A percentile compares a stretch with the other conserved stretches of the same genome.
These are phyloP conservation scores for Yarrowia yakushimensis DNA, from an alignment of 805 yeast genomes.

Conservation along the genomic window DNA sequence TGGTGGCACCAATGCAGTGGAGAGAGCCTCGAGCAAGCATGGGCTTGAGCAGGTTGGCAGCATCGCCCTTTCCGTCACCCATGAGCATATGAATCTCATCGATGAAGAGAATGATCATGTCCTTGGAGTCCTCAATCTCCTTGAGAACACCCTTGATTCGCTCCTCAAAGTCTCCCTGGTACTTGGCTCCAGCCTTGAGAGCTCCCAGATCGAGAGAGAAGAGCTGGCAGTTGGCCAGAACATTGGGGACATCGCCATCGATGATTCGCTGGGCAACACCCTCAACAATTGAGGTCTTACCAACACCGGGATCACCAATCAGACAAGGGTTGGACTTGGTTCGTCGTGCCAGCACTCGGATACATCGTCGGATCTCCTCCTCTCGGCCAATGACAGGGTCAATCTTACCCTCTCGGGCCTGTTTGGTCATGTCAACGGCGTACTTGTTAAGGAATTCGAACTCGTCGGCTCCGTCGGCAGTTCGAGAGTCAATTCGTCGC, in stretches of 20 bases:
- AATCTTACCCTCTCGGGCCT: conserved; percentile 88
- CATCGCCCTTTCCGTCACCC: conserved; percentile 98
- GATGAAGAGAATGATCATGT: conserved; percentile 82
- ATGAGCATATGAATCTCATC: conserved; percentile 99
- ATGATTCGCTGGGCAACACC: conserved; percentile 97
- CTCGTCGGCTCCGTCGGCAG: conserved; percentile 84
- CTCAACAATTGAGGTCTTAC: conserved; percentile 96
- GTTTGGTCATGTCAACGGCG: conserved; percentile 89
- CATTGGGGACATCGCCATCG: conserved; percentile 91
- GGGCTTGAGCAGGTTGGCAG: conserved; percentile 94
- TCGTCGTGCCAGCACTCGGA: conserved; percentile 93
- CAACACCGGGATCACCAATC: conserved; percentile 99
- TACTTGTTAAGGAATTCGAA: conserved; percentile 84
- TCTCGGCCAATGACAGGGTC: conserved; percentile 99
- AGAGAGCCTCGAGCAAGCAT: conserved; percentile 94
- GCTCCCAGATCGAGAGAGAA: conserved; percentile 94
- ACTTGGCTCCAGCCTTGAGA: conserved; percentile 96
- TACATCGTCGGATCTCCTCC: conserved; percentile 94
- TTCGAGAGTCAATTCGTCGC: conserved; percentile 87
- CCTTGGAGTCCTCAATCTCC: conserved; percentile 85
- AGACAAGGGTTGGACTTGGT: conserved; percentile 94
- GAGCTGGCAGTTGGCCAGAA: conserved; percentile 73
- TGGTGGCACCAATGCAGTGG: conserved; percentile 98
- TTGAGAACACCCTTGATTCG: conserved; percentile 93
- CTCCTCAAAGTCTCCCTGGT: conserved; percentile 98